A percentile compares a stretch with the other conserved stretches of the same genome.
Conservation (phyloP, 768 basidiomycete genomes). For the Hydnum rufescens region DNA sequence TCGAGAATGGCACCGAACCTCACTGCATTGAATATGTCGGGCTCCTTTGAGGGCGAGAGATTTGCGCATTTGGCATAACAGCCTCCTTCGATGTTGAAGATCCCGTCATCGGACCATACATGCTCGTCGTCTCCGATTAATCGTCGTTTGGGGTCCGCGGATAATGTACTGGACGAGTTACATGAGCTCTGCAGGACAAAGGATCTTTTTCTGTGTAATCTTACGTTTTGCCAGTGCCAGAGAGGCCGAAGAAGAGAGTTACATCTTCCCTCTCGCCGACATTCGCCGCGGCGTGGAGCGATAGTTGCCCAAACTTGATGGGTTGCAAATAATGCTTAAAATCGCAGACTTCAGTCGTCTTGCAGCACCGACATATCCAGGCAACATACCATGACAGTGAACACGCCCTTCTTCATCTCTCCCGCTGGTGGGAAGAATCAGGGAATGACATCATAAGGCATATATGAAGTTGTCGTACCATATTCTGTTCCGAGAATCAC, state of each 20-base stretch:
- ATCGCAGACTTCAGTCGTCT: background rate
- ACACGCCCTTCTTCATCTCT: conserved; percentile 99
- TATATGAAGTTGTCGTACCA: conserved; percentile 1
- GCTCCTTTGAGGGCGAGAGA: conserved; percentile 62
- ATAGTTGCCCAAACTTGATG: conserved; percentile 93
- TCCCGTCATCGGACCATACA: conserved; percentile 96
- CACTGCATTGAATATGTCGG: conserved; percentile 92
- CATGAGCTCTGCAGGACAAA: too few relatives aligned
- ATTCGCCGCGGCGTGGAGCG: conserved; percentile 95
- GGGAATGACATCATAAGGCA: background rate
- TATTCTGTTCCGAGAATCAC: conserved; percentile 98
- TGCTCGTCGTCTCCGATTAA: conserved; percentile 99
- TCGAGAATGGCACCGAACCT: conserved; percentile 91
- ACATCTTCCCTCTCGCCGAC: conserved; percentile 83
- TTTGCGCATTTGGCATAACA: conserved; percentile 99
- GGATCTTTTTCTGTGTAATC: background rate
- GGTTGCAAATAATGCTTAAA: conserved; percentile 87
- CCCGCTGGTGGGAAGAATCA: conserved; percentile 30
- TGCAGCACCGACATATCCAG: background rate
- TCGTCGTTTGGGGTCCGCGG: conserved; percentile 81
- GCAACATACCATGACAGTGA: conserved; percentile 54
- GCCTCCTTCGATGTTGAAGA: conserved; percentile 99
- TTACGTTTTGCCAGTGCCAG: conserved; percentile 89
- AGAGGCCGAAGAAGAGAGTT: conserved; percentile 96
- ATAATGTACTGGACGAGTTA: conserved; percentile 50